Evolutionary conservation across 192 early-diverging fungal genomes (phyloP).

Genomic region (Coemansia pectinata): DNA sequence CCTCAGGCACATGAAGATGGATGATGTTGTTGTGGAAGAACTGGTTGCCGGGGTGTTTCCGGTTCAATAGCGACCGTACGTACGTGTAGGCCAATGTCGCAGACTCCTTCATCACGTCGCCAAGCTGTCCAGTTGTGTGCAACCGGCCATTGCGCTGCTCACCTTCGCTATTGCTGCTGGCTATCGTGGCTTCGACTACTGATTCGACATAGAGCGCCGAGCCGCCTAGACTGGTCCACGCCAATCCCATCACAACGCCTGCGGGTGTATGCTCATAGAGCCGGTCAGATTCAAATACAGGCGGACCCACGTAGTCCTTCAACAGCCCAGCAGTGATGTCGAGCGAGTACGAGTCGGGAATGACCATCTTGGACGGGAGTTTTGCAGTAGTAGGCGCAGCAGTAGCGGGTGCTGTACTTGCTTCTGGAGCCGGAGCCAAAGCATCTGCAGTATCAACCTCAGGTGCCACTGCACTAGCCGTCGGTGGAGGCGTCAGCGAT

Average conservation of each 20-base stretch:
- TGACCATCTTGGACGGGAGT: constrained; percentile 27
- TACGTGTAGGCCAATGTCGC: constrained; percentile 95
- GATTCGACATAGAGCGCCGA: constrained; percentile 96
- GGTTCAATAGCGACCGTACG: constrained; percentile 80
- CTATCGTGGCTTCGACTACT: constrained; percentile 79
- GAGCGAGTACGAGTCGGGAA: constrained; percentile 61
- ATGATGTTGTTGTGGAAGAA: constrained; percentile 92
- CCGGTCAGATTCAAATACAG: constrained; percentile 83
- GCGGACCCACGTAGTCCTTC: constrained; percentile 92
- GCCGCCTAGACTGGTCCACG: constrained; percentile 97
- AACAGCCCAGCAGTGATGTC: constrained; percentile 71
- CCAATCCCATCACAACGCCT: constrained; percentile 98
- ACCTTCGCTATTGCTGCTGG: constrained; percentile 24
- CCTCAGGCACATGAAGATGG: constrained; percentile 96
- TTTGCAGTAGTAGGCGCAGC: not conserved
- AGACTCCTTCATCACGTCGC: constrained; percentile 99
- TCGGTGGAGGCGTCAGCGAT: not conserved
- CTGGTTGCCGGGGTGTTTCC: constrained; percentile 75
- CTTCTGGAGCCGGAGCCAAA: not conserved
- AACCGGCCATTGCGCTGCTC: constrained; percentile 59
- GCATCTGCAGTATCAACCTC: not conserved
- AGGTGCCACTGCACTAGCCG: not conserved
- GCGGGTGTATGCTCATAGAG: constrained; percentile 89
- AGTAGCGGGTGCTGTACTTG: not conserved
- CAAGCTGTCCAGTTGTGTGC: constrained; percentile 91